A percentile compares a stretch with the other conserved stretches of the same genome.
Evolutionary conservation across 73 alveolate genomes (phyloP).

Genomic region (Tetrahymena malaccensis): DNA sequence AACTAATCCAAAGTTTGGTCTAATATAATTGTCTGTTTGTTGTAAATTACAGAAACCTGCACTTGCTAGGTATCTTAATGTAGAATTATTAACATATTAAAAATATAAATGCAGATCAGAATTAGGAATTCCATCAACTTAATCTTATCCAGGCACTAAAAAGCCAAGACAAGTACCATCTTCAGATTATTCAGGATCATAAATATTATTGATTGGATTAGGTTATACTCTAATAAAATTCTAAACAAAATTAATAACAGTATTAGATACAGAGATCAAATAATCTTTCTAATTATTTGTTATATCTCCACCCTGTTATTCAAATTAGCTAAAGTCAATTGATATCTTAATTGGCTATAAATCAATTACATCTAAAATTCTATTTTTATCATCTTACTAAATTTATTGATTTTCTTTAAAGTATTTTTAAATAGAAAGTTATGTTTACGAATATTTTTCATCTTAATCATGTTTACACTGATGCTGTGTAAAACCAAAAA

Average conservation of each 20-base stretch:
- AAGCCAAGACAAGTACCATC: background rate
- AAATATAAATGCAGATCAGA: background rate
- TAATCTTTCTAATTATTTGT: background rate
- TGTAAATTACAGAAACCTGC: background rate
- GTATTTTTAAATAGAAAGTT: too few species aligned
- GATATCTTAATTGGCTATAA: background rate
- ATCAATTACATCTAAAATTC: too few species aligned
- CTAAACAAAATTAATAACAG: background rate
- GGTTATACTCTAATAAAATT: background rate
- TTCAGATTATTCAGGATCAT: background rate
- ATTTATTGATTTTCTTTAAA: too few species aligned
- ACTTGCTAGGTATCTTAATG: background rate
- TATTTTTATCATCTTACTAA: too few species aligned
- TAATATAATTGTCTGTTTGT: background rate
- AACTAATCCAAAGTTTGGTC: background rate
- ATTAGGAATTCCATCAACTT: background rate
- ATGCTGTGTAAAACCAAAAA: too few species aligned
- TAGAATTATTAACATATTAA: background rate
- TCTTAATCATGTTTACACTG: too few species aligned
- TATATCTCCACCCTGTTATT: background rate
- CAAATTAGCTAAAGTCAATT: background rate
- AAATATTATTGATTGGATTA: background rate
- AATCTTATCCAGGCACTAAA: background rate
- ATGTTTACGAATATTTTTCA: too few species aligned
- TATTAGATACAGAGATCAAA: background rate